Evolutionary conservation across 2,329 filamentous ascomycete species (phyloP).

Genomic region (Purpureocillium lavendulum): DNA sequence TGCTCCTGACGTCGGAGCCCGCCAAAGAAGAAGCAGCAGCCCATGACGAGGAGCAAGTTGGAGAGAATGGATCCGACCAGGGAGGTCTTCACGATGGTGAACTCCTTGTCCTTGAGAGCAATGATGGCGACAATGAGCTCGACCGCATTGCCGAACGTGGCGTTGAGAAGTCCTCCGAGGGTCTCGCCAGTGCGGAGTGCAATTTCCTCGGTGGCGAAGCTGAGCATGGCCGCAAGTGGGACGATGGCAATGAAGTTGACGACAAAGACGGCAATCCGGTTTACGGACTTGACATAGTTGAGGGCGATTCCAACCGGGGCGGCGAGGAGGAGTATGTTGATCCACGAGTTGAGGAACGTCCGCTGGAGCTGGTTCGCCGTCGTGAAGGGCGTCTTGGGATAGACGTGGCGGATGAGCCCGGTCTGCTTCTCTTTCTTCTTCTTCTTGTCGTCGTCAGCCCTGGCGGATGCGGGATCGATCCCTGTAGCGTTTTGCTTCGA

Average conservation of each 20-base stretch:
- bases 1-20: constrained; percentile 73
- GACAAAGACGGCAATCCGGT: constrained; percentile 62
- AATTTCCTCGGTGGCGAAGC: constrained; percentile 86
- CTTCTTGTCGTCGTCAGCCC: constrained; percentile 8
- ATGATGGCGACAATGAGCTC: constrained; percentile 86
- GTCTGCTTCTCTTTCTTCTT: constrained; percentile 28
- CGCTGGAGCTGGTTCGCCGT: constrained; percentile 59
- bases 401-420: constrained; percentile 34
- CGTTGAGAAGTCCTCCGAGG: constrained; percentile 80
- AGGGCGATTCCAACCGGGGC: constrained; percentile 74
- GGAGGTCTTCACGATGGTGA: constrained; percentile 85
- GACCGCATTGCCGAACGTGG: constrained; percentile 87
- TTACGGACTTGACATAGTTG: constrained; percentile 49
- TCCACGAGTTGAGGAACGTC: constrained; percentile 74
- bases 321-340: constrained; percentile 73
- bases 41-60: constrained; percentile 80
- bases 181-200: constrained; percentile 76
- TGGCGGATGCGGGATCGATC: constrained; percentile 15
- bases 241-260: constrained; percentile 94
- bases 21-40: constrained; percentile 88
- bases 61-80: constrained; percentile 87
- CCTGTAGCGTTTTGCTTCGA: constrained; percentile 7
- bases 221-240: constrained; percentile 77
- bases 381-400: constrained; percentile 49
- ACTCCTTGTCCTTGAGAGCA: constrained; percentile 63